Evolutionary conservation across 768 basidiomycete species (phyloP), one percentile per base, ranked within the genome.

Genomic region (Sporobolomyces pararoseus): DNA sequence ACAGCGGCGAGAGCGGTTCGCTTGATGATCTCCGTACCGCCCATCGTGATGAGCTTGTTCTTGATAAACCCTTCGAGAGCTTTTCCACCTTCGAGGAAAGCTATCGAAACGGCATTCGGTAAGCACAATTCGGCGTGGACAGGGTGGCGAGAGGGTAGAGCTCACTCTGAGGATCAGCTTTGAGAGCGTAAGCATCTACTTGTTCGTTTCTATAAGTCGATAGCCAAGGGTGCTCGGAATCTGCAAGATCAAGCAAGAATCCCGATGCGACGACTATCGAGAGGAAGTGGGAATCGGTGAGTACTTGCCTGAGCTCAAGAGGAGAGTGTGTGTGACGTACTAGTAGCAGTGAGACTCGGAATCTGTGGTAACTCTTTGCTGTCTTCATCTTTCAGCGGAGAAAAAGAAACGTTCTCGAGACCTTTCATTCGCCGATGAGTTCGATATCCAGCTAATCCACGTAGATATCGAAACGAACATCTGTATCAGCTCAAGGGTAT

Each of bases 251-350:
- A 29, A 81, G 75, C 23, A 82, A 76, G 10, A 83, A 76, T 25
- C 83, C 83, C 4, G 82, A 81, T 0, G 81, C 79, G 63, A 81
- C 75, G 66, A 83, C 82, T 53, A 81, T 78, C n/a, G n/a, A n/a
- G n/a, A 2, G 78, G 80, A 76, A 39, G 29, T 47, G 7, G 44
- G n/a, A 35, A 12, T 25, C 7, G 49, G 34, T 27, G 16, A 27
- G 44, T 7, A 47, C 27, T 35, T n/a, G n/a, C n/a, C n/a, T n/a
- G n/a, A 23, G 3, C 9, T 23, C 7, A 35, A 25, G 5, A n/a
- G 23, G 39, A 42, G 39, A 17, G 9, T 42, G 10, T 17, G 3
- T 14, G n/a, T 10, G 23, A 55, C 58, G 23, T 31, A 63, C 65
- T 70, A 1, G 65, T 65, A 0, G 69, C 72, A 17, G 68, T 65